These are phyloP conservation scores for Epichloe sibirici DNA, from an alignment of 2,329 filamentous ascomycete species.

Conservation along the genomic window DNA sequence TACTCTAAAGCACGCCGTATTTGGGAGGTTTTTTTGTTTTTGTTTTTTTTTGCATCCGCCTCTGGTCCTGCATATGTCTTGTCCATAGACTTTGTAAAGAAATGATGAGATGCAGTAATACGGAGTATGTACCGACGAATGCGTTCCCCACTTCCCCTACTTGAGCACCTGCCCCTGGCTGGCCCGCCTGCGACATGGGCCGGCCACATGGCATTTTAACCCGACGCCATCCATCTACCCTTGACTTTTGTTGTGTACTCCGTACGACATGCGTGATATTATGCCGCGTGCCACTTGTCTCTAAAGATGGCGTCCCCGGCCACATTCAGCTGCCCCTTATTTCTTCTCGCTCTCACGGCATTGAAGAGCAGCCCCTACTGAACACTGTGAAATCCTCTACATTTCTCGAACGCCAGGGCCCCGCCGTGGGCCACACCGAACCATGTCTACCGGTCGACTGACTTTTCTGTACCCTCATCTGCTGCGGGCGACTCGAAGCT, in stretches of 20 bases:
- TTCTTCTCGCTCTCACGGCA: not conserved
- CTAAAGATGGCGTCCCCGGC: not conserved
- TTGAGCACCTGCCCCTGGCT: not conserved
- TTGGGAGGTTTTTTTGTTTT: not conserved
- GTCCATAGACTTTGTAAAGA: constrained; percentile 5
- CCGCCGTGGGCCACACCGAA: not conserved
- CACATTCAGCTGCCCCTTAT: not conserved
- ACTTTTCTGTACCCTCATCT: constrained; percentile 59
- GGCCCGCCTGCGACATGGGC: not conserved
- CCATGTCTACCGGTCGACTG: constrained; percentile 35
- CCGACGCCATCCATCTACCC: not conserved
- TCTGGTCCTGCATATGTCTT: not conserved
- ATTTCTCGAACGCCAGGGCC: not conserved
- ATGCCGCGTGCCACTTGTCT: too few species aligned
- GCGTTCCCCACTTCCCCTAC: not conserved
- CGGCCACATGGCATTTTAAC: not conserved
- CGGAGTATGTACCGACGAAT: not conserved
- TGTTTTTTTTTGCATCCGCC: too few species aligned
- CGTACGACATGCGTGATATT: too few species aligned
- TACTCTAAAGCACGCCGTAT: constrained; percentile 8
- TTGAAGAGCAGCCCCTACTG: not conserved
- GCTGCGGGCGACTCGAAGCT: constrained; percentile 34
- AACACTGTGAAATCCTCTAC: not conserved
- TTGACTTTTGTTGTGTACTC: not conserved
- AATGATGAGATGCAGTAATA: not conserved